Conservation (phyloP, 2,329 filamentous ascomycete species). For the Phialemoniopsis sp. region DNA sequence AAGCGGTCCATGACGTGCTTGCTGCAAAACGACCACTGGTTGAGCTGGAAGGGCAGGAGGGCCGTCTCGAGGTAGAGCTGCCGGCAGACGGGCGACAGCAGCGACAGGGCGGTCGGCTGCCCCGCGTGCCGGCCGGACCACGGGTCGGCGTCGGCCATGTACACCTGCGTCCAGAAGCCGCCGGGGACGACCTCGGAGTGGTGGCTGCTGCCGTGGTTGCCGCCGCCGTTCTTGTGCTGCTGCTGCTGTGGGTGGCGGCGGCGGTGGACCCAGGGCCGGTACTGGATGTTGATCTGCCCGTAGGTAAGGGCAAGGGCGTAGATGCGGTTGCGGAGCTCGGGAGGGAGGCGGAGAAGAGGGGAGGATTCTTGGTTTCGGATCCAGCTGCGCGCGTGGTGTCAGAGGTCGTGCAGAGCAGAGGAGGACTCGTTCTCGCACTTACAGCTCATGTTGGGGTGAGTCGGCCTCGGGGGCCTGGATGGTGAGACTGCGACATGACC, state of each 20-base stretch:
- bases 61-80: conserved; percentile 30
- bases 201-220: background rate
- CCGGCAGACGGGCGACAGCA: conserved; percentile 26
- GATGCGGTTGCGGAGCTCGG: conserved; percentile 27
- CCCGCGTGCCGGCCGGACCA: conserved; percentile 12
- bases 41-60: conserved; percentile 24
- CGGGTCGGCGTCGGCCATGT: conserved; percentile 19
- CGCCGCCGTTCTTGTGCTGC: background rate
- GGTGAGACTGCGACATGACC: too few species aligned
- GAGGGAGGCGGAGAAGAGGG: conserved; percentile 22
- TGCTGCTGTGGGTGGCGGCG: conserved; percentile 4
- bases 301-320: conserved; percentile 23
- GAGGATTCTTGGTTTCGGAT: conserved; percentile 17
- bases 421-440: background rate
- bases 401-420: background rate
- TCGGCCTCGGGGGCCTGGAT: background rate
- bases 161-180: conserved; percentile 22
- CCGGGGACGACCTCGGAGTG: conserved; percentile 12
- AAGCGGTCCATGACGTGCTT: conserved; percentile 25
- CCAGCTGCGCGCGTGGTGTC: conserved; percentile 14
- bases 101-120: conserved; percentile 15
- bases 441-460: conserved; percentile 1
- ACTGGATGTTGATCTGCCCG: conserved; percentile 26
- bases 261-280: conserved; percentile 17
- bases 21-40: conserved; percentile 26